Evolutionary conservation across 2,329 filamentous ascomycete species (phyloP).

Genomic region (Samsoniella hepiali): DNA sequence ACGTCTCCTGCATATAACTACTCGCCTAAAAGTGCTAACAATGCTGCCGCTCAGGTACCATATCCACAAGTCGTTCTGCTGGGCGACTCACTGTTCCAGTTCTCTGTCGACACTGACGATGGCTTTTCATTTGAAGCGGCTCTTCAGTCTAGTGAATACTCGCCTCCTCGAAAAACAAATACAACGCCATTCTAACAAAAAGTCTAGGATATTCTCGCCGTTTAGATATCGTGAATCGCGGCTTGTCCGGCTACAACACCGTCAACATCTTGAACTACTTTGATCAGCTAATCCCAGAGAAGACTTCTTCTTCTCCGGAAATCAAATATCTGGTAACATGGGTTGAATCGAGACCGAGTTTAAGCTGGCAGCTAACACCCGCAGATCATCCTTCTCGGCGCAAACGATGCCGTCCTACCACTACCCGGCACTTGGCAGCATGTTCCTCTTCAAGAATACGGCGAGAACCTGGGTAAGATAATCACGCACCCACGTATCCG

Average conservation of each 20-base stretch:
- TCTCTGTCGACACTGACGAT: slow-evolving; percentile 54
- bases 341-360: background rate
- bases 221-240: slow-evolving; percentile 84
- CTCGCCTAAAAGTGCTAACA: background rate
- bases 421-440: slow-evolving; percentile 65
- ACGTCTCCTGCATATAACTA: background rate
- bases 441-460: slow-evolving; percentile 73
- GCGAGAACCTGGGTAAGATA: slow-evolving; percentile 67
- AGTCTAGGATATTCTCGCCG: slow-evolving; percentile 66
- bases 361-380: slow-evolving; percentile 22
- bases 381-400: slow-evolving; percentile 77
- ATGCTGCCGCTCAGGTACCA: slow-evolving; percentile 37
- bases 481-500: slow-evolving; percentile 66
- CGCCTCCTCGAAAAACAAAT: background rate
- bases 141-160: slow-evolving; percentile 58
- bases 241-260: slow-evolving; percentile 83
- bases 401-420: slow-evolving; percentile 80
- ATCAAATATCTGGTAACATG: slow-evolving; percentile 62
- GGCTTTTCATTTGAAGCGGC: slow-evolving; percentile 74
- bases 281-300: slow-evolving; percentile 67
- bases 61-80: slow-evolving; percentile 79
- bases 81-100: slow-evolving; percentile 84
- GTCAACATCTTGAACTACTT: slow-evolving; percentile 68
- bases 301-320: slow-evolving; percentile 52
- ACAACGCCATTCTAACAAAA: background rate